Conservation (phyloP, 805 yeast genomes). For the Zygotorulaspora florentina region DNA sequence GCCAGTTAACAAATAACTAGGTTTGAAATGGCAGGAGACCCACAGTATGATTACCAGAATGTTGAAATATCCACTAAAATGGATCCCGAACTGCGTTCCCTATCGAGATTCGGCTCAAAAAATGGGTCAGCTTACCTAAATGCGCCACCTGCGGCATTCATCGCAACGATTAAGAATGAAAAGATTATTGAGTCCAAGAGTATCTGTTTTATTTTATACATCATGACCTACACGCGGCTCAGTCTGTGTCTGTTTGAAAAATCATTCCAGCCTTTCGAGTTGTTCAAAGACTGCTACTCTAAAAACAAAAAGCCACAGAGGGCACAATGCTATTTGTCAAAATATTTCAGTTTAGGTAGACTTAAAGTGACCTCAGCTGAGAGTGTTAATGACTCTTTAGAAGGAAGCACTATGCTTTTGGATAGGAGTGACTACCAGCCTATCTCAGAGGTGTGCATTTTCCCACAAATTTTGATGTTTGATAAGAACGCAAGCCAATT, state of each 20-base stretch:
- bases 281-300: constrained; percentile 14
- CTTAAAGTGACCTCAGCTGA: constrained; percentile 5
- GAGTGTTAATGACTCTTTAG: constrained; percentile 10
- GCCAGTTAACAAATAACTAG: too few relatives aligned
- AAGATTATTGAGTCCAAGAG: constrained; percentile 10
- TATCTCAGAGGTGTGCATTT: constrained; percentile 8
- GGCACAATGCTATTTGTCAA: constrained; percentile 3
- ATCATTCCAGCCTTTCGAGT: constrained; percentile 6
- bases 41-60: too few relatives aligned
- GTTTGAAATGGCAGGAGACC: too few relatives aligned
- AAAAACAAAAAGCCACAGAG: constrained; percentile 2
- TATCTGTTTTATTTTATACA: constrained; percentile 15
- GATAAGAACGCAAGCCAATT: constrained; percentile 5
- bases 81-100: not conserved
- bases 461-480: constrained; percentile 12
- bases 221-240: constrained; percentile 7
- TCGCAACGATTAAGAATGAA: constrained; percentile 8
- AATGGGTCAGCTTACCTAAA: not conserved
- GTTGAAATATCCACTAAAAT: not conserved
- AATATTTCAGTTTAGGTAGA: constrained; percentile 5
- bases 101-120: not conserved
- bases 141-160: constrained; percentile 17
- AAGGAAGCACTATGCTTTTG: constrained; percentile 7
- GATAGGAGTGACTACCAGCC: constrained; percentile 2
- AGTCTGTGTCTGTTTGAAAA: not conserved